phyloP scores from a whole-genome alignment of 495 filamentous ascomycete species.

The Staphylotrichum longicolle region DNA sequence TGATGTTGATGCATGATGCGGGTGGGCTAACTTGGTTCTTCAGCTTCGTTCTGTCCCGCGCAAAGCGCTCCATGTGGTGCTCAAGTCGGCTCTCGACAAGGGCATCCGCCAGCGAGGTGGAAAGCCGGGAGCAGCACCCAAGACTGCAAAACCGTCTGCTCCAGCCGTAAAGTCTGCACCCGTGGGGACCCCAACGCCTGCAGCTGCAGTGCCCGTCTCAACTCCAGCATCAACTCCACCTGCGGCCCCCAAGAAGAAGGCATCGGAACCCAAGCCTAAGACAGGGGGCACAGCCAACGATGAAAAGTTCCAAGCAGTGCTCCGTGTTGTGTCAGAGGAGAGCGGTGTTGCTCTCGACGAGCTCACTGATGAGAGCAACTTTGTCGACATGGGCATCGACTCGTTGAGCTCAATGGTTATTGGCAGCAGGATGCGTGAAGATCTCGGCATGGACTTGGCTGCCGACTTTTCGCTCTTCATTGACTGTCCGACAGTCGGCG shows the following conservation, averaged over 20 bases:
- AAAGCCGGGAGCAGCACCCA: not conserved
- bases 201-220: not conserved
- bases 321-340: conserved; percentile 45
- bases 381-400: conserved; percentile 42
- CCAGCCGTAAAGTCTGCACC: not conserved
- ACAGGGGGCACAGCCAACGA: not conserved
- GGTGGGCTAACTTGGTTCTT: not conserved
- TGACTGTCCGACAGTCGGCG: conserved; percentile 49
- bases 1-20: not conserved
- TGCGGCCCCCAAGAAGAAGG: not conserved
- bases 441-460: conserved; percentile 36
- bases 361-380: conserved; percentile 31
- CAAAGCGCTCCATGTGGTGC: not conserved
- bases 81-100: not conserved
- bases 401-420: conserved; percentile 42
- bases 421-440: conserved; percentile 37
- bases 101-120: not conserved
- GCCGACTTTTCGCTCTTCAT: conserved; percentile 55
- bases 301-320: conserved; percentile 14
- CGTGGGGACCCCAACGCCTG: not conserved
- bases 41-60: not conserved
- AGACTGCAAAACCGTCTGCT: not conserved
- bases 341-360: conserved; percentile 43
- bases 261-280: not conserved
- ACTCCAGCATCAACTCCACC: not conserved